Evolutionary conservation across 352 stramenopile genomes (phyloP).

Genomic region (Globisporangium alternatum): DNA sequence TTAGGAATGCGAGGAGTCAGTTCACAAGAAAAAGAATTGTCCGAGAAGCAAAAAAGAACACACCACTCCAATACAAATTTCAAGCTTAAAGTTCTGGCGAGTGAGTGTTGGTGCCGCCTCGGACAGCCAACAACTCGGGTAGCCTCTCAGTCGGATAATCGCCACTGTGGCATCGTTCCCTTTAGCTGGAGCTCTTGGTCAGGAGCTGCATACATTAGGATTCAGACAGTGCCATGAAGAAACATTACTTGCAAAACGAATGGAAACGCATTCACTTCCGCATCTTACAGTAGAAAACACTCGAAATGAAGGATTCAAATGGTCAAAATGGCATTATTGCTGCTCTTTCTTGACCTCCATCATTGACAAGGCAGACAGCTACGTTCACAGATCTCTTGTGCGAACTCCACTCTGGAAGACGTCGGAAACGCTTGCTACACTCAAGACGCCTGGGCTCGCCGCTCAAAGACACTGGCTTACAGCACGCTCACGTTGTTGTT

Average conservation of each 20-base stretch:
- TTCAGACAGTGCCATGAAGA: too few relatives aligned
- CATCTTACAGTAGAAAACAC: too few relatives aligned
- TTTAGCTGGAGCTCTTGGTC: too few relatives aligned
- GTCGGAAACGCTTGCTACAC: background rate
- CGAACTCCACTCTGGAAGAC: background rate
- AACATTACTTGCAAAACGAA: too few relatives aligned
- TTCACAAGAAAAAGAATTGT: background rate
- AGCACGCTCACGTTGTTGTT: constrained; percentile 31
- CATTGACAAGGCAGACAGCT: background rate
- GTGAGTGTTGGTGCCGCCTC: background rate
- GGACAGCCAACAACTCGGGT: too few relatives aligned
- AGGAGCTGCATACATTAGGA: too few relatives aligned
- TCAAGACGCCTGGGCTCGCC: background rate
- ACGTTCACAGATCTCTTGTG: background rate
- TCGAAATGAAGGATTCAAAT: background rate
- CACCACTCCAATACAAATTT: background rate
- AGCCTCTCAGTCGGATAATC: too few relatives aligned
- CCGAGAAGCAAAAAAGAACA: background rate
- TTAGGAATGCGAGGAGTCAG: background rate
- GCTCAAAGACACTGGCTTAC: constrained; percentile 6
- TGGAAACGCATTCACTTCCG: too few relatives aligned
- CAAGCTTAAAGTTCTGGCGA: background rate
- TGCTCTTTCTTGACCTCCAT: background rate
- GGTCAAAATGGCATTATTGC: background rate
- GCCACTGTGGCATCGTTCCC: too few relatives aligned